phyloP scores from a whole-genome alignment of 2,329 filamentous ascomycete genomes.

The Furcasterigmium furcatum region DNA sequence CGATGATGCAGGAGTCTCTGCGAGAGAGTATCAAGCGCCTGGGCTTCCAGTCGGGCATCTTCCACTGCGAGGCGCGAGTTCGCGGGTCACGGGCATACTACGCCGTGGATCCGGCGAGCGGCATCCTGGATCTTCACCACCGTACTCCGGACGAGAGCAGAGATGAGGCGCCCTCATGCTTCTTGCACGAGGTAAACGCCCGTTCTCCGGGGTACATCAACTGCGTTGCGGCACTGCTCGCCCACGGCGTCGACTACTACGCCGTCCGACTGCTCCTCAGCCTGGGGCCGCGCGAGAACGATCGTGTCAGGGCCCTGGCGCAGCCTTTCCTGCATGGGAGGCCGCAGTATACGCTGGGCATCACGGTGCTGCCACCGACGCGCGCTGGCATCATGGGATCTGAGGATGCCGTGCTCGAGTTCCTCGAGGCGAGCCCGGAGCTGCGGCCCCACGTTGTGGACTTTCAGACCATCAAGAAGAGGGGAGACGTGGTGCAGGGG shows the following conservation, averaged over 20 bases:
- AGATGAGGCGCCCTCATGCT: conserved; percentile 9
- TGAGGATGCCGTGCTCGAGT: background rate
- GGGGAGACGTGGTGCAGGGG: background rate
- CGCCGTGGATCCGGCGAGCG: conserved; percentile 4
- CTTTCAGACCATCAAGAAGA: background rate
- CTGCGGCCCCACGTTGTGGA: background rate
- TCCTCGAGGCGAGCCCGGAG: background rate
- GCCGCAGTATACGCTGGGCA: background rate
- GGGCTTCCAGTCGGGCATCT: conserved; percentile 21
- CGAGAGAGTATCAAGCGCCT: conserved; percentile 13
- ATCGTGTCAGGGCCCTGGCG: background rate
- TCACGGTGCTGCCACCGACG: background rate
- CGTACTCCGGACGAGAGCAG: background rate
- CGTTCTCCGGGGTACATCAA: conserved; percentile 21
- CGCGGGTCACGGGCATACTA: conserved; percentile 18
- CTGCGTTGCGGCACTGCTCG: conserved; percentile 15
- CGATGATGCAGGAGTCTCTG: conserved; percentile 14
- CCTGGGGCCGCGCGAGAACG: background rate
- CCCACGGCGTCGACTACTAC: conserved; percentile 26
- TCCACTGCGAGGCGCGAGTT: conserved; percentile 24
- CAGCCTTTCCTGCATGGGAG: background rate
- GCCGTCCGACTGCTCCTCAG: conserved; percentile 16
- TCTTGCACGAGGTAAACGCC: conserved; percentile 24
- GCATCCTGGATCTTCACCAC: conserved; percentile 13
- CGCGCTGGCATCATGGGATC: background rate